Evolutionary conservation across 768 basidiomycete species (phyloP), one percentile per base, ranked within the genome.

Genomic region (Candolleomyces aberdarensis): DNA sequence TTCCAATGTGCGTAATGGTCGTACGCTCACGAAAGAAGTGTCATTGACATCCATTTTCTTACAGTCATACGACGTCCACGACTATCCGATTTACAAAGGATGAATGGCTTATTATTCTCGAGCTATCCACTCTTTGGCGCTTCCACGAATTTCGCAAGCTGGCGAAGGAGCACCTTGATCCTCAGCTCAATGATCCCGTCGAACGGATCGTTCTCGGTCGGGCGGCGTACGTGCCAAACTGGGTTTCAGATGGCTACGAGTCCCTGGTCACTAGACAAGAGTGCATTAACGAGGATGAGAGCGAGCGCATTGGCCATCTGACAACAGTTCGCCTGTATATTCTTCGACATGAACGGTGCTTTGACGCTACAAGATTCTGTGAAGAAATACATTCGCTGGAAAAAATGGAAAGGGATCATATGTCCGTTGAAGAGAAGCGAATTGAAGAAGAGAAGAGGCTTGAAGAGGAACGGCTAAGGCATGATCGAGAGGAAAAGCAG

Each of bases 201-300:
- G 13, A 67, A 15, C 62, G 67, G 0, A 81, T 91, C 43, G 71
- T 75, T 0, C 71, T 84, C 0, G 89, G 89, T 60, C 81, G 83
- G 59, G 65, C 74, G 14, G 80, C 82, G 67, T 67, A 76, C 0
- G 75, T 89, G 49, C 75, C 83, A 64, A 68, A 70, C 3, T 57
- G 56, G 56, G 43, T 57, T 2, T 17, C 22, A 22, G 40, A 7
- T 3, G 56, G 56, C 8, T 57, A 57, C 56, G 7, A 44, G 29
- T 6, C 8, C 11, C 22, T 66, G 1, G 56, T 59, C 13, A 15
- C 46, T 7, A 46, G 60, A 15, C 9, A n/a, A 0, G 44, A 31
- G 7, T 51, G 44, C 1, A 62, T 66, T 26, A 48, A n/a, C 7
- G 65, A 64, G 20, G 49, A 61, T 5, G 63, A 66, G 32, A 57